Conservation (phyloP, 2,329 filamentous ascomycete species). For the Myriosclerotinia curreyana region DNA sequence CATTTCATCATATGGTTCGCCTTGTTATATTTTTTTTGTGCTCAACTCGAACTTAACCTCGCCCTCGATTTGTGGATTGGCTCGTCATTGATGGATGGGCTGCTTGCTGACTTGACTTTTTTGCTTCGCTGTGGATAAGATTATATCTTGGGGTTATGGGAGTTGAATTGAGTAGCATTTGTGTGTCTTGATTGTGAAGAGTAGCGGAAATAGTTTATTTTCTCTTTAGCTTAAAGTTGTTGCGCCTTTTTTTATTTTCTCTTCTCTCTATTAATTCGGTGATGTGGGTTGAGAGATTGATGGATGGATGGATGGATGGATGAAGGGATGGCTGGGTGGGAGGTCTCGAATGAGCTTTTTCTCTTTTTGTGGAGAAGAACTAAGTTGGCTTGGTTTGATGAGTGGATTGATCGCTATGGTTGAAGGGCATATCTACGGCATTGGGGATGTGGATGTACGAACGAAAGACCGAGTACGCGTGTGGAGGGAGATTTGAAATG, state of each 20-base stretch:
- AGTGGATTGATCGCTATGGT: not conserved
- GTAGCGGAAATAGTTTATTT: constrained; percentile 14
- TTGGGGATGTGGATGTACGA: not conserved
- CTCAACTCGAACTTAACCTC: constrained; percentile 9
- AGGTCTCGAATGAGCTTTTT: not conserved
- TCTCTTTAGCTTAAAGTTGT: constrained; percentile 13
- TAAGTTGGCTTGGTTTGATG: not conserved
- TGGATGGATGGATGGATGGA: not conserved
- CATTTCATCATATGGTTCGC: constrained; percentile 17
- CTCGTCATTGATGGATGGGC: constrained; percentile 11
- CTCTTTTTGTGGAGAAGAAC: not conserved
- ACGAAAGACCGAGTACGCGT: not conserved
- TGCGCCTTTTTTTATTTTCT: constrained; percentile 15
- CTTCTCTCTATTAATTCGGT: constrained; percentile 19
- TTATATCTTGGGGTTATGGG: constrained; percentile 18
- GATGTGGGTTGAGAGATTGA: not conserved
- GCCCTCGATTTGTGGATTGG: constrained; percentile 3
- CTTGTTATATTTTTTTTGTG: constrained; percentile 9
- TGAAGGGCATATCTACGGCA: too few relatives aligned
- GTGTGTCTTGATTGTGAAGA: constrained; percentile 14
- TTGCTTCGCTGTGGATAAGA: constrained; percentile 14
- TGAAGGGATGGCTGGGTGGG: not conserved
- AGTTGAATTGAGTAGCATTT: constrained; percentile 19
- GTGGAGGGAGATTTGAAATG: not conserved
- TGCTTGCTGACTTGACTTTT: not conserved